Base-by-base conservation (phyloP, 2,329 filamentous ascomycete genomes). In the Apiospora pterosperma region DNA sequence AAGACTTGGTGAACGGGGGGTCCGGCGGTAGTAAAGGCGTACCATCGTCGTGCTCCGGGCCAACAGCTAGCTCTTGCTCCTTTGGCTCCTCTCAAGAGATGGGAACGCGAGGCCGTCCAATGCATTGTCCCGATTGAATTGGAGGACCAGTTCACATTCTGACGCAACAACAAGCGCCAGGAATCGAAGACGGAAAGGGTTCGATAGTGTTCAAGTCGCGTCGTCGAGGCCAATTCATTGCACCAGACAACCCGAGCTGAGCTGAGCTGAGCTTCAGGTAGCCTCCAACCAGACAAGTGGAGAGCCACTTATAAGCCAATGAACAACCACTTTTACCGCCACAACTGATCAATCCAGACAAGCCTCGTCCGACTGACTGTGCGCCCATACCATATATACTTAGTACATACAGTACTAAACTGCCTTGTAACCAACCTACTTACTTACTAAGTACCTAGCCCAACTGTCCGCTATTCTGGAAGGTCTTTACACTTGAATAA, bases 1-100 rank as follows among this genome's bases (percentile, higher is more conserved):
- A 99, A 99, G 76, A 99, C 92, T 70, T 97, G 90, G 70, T 96
- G 88, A 41, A 89, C 88, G 31, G 93, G 92, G 44, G 88, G 87
- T 66, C 92, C 92, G 2, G 92, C 84, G 23, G 92, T 85, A 78
- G 93, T 90, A 65, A 92, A 87, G 62, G 95, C 94, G 79, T 96
- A 97, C 64, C 79, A 80, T 65, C 91, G 83, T 64, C 80, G 76
- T 39, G 64, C 64, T 44, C 63, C 39, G 38, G 48, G 34, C 48
- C 48, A 55, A n/a, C 48, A 55, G 48, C 48, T 34, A 62, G 67
- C 64, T 42, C 59, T 21, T 28, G 21, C 23, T n/a, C 59, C 48
- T 16, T 11, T 55, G 48, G 28, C 48, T n/a, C 28, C 28, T 31
- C 48, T 19, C 48, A 55, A 4, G 48, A 55, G 48, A n/a, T 55